Evolutionary conservation across 441 rosid species (phyloP).

Genomic region (Rhodomyrtus psidioides): DNA sequence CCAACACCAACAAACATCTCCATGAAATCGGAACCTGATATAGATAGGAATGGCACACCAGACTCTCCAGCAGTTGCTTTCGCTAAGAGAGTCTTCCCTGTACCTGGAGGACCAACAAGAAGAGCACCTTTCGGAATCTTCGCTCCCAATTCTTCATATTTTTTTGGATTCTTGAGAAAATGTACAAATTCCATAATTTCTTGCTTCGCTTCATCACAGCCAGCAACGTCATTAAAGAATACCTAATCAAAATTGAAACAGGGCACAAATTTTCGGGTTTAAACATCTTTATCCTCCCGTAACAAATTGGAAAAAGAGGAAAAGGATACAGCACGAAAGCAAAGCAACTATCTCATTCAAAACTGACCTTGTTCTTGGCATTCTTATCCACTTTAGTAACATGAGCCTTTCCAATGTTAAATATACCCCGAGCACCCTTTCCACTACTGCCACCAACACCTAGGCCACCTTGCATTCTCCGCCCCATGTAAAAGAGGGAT

Average conservation of each 20-base stretch:
- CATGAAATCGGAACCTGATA: slow-evolving; percentile 76
- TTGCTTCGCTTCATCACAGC: slow-evolving; percentile 78
- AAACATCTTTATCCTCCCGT: not conserved
- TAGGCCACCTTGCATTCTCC: slow-evolving; percentile 56
- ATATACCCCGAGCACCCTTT: slow-evolving; percentile 58
- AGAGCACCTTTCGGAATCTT: slow-evolving; percentile 73
- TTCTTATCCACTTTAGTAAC: slow-evolving; percentile 60
- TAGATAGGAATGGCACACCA: slow-evolving; percentile 64
- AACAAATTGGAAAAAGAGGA: not conserved
- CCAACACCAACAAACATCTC: slow-evolving; percentile 92
- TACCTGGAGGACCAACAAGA: slow-evolving; percentile 72
- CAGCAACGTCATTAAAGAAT: slow-evolving; percentile 67
- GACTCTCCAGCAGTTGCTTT: slow-evolving; percentile 86
- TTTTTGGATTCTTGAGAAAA: slow-evolving; percentile 66
- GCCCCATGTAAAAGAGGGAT: slow-evolving; percentile 38
- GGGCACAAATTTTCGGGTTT: not conserved
- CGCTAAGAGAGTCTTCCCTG: slow-evolving; percentile 74
- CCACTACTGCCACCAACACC: slow-evolving; percentile 65
- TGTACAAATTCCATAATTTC: slow-evolving; percentile 82
- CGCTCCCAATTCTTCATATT: slow-evolving; percentile 70
- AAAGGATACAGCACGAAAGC: not conserved
- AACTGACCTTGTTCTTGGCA: slow-evolving; percentile 62
- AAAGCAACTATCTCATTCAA: not conserved
- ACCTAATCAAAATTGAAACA: slow-evolving; percentile 20
- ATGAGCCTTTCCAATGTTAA: slow-evolving; percentile 74